Percentiles rank a stretch among this genome's conserved stretches.
phyloP scores from a whole-genome alignment of 1,284 basidiomycete genomes.

The Tilletia indica region DNA sequence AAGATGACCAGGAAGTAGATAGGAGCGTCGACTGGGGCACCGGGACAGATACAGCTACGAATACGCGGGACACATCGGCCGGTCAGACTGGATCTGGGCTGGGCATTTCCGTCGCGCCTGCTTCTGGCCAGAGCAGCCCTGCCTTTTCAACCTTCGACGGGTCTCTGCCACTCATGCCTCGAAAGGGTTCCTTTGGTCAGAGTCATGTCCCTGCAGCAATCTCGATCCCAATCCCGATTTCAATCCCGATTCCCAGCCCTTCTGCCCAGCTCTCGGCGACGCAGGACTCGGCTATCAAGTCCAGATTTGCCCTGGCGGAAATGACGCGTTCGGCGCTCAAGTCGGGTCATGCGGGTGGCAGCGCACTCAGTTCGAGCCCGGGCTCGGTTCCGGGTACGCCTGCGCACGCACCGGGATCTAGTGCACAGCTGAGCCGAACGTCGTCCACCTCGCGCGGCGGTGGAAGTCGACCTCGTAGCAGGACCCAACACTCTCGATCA shows the following conservation, averaged over 20 bases:
- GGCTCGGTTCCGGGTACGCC: background rate
- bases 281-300: background rate
- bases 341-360: background rate
- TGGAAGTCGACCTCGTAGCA: background rate
- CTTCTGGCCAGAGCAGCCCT: too few relatives aligned
- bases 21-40: too few relatives aligned
- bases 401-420: background rate
- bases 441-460: background rate
- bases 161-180: too few relatives aligned
- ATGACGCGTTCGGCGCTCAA: background rate
- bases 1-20: too few relatives aligned
- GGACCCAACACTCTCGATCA: background rate
- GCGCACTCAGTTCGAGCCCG: background rate
- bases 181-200: too few relatives aligned
- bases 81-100: too few relatives aligned
- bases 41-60: too few relatives aligned
- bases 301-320: background rate
- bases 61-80: too few relatives aligned
- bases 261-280: background rate
- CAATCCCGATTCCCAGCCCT: background rate
- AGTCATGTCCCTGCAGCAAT: background rate
- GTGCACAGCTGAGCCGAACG: background rate
- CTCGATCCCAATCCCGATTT: background rate
- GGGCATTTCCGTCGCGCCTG: too few relatives aligned
- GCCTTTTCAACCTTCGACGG: too few relatives aligned